Evolutionary conservation across 768 basidiomycete species (phyloP), one percentile per base, ranked within the genome.

Genomic region (Solioccasus polychromus): DNA sequence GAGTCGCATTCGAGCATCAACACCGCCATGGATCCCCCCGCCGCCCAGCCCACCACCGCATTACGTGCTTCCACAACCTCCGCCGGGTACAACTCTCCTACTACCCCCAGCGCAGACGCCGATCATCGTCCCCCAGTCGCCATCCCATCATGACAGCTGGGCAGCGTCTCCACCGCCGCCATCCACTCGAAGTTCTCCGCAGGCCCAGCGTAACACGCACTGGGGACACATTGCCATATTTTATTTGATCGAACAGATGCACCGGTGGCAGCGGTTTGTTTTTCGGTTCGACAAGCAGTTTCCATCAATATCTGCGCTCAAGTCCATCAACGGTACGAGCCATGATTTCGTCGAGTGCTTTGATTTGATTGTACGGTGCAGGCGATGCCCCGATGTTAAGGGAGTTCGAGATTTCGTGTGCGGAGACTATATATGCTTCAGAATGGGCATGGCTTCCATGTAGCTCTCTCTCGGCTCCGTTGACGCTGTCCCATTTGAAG

Each of bases 141-240:
- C 74, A 0, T 56, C 63, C 3, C 64, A 63, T 20, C 68, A 67
- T 14, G 72, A 74, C 42, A 38, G 62, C 15, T 78, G 74, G 72
- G 57, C 64, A 8, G 61, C 70, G 3, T 57, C 68, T 9, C 53
- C 61, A 18, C 60, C 64, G 0, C 58, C 65, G 2, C 51, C 54
- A 14, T 44, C 67, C 18, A 51, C 55, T 15, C 59, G 65, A 15
- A 58, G 50, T n/a, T 48, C 34, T 6, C 63, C 63, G 2, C 65
- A 67, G 36, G 12, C 70, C 36, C 63, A 74, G 50, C 70, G 73
- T 15, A 82, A 77, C 50, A 73, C 78, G 50, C 82, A 86, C 44
- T 91, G 88, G 88, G 88, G 86, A 0, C 80, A 88, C 52, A 84
- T 91, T 25, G 84, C 83, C 1, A 79, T 90, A 35, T 88, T 76